Evolutionary conservation across 371 early-diverging fungal genomes (phyloP), one percentile per base, ranked within the genome.

Genomic region (Sporodiniella umbellata): DNA sequence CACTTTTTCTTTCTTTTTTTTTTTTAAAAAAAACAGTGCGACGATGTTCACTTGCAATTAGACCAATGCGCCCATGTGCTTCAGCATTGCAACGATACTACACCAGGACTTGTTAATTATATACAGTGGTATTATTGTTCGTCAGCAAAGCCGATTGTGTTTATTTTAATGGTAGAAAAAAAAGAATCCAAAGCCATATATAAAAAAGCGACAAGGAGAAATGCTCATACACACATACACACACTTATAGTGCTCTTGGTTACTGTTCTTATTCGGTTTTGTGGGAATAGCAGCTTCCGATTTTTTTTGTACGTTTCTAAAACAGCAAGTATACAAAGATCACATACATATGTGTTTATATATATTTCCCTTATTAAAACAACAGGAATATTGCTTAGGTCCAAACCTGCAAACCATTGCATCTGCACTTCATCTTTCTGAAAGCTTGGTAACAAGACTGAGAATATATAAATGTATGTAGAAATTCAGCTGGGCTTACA

Each of bases 261-360:
- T 84, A 39, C 26, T 80, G 18, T 84, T 81, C 48, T 58, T 85
- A 8, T 86, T 86, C 67, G 83, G 80, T 0, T 83, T 85, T 54
- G 77, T 85, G 2, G 84, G 87, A 12, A 79, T 83, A 10, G 81
- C 84, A n/a, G 87, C 87, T 2, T 84, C 84, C 15, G 87, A 86
- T 50, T 86, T 85, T 46, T 86, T 86, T 53, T 86, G 87, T 78
- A 74, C 64, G 40, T 31, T 45, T 25, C 8, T 10, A 28, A 28
- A 7, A 10, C 30, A 28, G 30, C 4, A 7, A 28, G 30, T 10
- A 10, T 7, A 28, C 4, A 28, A 10, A 10, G n/a, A n/a, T n/a
- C n/a, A n/a, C n/a, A n/a, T n/a, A n/a, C n/a, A n/a, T n/a, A n/a
- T n/a, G n/a, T n/a, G n/a, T n/a, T n/a, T n/a, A n/a, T n/a, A n/a